A percentile compares a stretch with the other conserved stretches of the same genome.
Conservation (phyloP, 1,139 yeast genomes). For the Pichia sp. region DNA sequence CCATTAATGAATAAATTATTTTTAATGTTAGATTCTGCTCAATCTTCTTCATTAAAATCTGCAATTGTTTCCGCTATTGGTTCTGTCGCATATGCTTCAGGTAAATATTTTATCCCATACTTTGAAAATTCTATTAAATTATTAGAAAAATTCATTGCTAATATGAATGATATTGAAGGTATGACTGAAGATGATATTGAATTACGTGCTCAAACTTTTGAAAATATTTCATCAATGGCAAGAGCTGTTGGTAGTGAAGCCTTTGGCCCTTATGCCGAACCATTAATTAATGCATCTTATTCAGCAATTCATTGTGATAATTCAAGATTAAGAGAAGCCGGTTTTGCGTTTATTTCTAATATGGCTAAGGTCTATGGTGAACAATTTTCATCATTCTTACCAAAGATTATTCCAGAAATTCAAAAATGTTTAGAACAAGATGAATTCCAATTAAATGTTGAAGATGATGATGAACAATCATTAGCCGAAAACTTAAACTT, state of each 20-base stretch:
- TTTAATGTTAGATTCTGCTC: slow-evolving; percentile 66
- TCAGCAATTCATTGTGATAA: slow-evolving; percentile 70
- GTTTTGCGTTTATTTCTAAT: slow-evolving; percentile 89
- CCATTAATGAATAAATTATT: slow-evolving; percentile 87
- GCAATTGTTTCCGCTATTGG: slow-evolving; percentile 95
- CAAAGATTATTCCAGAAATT: slow-evolving; percentile 75
- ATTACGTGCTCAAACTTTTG: slow-evolving; percentile 86
- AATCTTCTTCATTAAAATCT: slow-evolving; percentile 64
- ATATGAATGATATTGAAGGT: slow-evolving; percentile 59
- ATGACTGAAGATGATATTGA: slow-evolving; percentile 75
- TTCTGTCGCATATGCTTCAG: slow-evolving; percentile 93
- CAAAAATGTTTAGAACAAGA: slow-evolving; percentile 80
- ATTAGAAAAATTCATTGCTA: slow-evolving; percentile 73
- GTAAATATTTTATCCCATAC: slow-evolving; percentile 80
- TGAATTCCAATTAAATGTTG: slow-evolving; percentile 53
- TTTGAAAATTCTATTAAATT: slow-evolving; percentile 74
- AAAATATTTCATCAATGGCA: slow-evolving; percentile 91
- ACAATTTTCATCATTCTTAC: slow-evolving; percentile 83
- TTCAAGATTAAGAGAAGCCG: slow-evolving; percentile 87
- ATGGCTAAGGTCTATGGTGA: slow-evolving; percentile 92
- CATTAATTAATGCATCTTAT: slow-evolving; percentile 85
- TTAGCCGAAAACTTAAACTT: slow-evolving; percentile 70
- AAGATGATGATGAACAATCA: slow-evolving; percentile 41
- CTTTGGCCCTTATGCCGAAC: slow-evolving; percentile 80
- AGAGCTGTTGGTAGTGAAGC: slow-evolving; percentile 92